A percentile compares a stretch with the other conserved stretches of the same genome.
phyloP scores from a whole-genome alignment of 2,329 filamentous ascomycete species.

The Gnomoniopsis sp. region DNA sequence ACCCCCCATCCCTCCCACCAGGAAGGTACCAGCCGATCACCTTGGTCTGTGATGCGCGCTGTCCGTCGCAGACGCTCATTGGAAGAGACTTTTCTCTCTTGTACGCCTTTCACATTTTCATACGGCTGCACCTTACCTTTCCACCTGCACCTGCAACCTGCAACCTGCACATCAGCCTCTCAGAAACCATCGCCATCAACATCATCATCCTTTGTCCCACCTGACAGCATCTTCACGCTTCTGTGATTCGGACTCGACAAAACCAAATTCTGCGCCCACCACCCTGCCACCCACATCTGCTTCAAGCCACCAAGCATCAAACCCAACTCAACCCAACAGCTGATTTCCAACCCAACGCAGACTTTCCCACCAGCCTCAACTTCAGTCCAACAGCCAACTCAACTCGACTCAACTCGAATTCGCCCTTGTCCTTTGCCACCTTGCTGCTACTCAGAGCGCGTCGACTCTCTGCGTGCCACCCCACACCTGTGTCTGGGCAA shows the following conservation, averaged over 20 bases:
- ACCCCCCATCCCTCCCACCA: too few relatives aligned
- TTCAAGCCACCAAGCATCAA: not conserved
- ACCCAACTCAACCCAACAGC: too few relatives aligned
- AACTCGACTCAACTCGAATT: too few relatives aligned
- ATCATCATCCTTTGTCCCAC: not conserved
- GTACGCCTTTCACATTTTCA: conserved; percentile 3
- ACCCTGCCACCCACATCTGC: not conserved
- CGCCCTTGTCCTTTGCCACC: too few relatives aligned
- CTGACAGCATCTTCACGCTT: not conserved
- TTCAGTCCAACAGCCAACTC: too few relatives aligned
- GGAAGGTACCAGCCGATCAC: not conserved
- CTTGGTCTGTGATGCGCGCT: not conserved
- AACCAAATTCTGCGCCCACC: too few relatives aligned
- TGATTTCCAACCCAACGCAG: too few relatives aligned
- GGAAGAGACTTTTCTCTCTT: conserved; percentile 9
- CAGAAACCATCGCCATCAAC: not conserved
- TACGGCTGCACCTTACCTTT: not conserved
- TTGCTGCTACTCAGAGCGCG: too few relatives aligned
- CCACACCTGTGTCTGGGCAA: not conserved
- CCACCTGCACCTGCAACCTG: not conserved
- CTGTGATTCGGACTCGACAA: not conserved
- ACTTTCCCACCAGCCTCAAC: too few relatives aligned
- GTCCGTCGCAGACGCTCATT: not conserved
- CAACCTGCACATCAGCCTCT: not conserved
- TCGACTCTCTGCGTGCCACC: too few relatives aligned